These are phyloP conservation scores for Letharia columbiana DNA, from an alignment of 495 filamentous ascomycete genomes.

Conservation along the genomic window DNA sequence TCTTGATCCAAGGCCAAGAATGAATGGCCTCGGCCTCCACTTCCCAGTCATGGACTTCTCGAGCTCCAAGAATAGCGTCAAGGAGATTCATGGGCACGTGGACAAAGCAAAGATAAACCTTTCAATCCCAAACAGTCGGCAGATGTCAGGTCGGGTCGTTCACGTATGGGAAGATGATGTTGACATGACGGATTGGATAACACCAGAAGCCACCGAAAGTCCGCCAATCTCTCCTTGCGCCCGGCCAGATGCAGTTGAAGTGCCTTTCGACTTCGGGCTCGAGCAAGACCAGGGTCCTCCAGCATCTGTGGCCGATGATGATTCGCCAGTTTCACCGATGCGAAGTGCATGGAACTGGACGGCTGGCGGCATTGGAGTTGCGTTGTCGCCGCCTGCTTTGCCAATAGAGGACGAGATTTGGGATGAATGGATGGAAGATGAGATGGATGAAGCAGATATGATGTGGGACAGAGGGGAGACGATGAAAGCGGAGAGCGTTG, in stretches of 20 bases:
- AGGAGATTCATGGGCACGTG: too few species aligned
- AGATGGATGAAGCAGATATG: not conserved
- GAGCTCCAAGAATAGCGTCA: not conserved
- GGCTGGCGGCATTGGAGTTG: constrained; percentile 11
- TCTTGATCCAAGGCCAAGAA: not conserved
- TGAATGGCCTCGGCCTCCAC: constrained; percentile 8
- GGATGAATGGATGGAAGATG: not conserved
- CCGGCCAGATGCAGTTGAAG: not conserved
- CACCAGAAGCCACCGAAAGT: not conserved
- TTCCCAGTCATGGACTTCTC: constrained; percentile 15
- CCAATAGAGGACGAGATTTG: not conserved
- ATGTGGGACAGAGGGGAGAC: not conserved
- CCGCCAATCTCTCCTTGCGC: constrained; percentile 2
- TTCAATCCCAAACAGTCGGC: not conserved
- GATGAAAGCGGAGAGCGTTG: not conserved
- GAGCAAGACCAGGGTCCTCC: not conserved
- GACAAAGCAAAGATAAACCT: not conserved
- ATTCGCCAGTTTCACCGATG: not conserved
- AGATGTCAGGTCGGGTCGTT: not conserved
- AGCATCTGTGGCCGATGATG: not conserved
- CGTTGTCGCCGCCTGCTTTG: not conserved
- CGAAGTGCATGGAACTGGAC: constrained; percentile 9
- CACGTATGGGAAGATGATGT: constrained; percentile 6
- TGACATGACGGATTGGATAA: constrained; percentile 16
- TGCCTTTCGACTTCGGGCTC: constrained; percentile 7